Percentiles rank a stretch among this genome's conserved stretches.
These are phyloP conservation scores for Xylaria hypoxylon DNA, from an alignment of 2,329 filamentous ascomycete genomes.

Conservation along the genomic window DNA sequence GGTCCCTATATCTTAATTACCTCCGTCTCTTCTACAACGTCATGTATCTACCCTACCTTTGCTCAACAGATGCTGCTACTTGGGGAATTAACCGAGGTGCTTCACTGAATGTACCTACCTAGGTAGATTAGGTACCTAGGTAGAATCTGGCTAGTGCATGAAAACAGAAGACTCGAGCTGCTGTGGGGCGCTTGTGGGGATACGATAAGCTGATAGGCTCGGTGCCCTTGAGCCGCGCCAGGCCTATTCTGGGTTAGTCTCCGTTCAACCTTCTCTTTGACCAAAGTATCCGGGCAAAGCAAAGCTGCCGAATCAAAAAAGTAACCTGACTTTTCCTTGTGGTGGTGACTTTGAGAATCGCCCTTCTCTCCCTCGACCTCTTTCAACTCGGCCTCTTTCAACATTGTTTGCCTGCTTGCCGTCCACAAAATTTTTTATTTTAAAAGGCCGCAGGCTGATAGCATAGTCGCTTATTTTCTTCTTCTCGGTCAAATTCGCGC, in stretches of 20 bases:
- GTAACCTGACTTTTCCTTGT: constrained; percentile 34
- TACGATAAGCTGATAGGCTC: constrained; percentile 20
- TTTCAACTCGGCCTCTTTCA: constrained; percentile 15
- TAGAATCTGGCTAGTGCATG: background rate
- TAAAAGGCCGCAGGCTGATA: background rate
- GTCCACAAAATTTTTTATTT: too few species aligned
- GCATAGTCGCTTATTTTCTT: constrained; percentile 2
- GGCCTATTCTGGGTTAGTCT: constrained; percentile 16
- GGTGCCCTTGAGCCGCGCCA: constrained; percentile 20
- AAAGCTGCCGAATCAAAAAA: background rate
- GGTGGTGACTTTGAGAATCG: constrained; percentile 24
- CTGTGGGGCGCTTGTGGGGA: constrained; percentile 25
- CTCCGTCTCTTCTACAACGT: too few species aligned
- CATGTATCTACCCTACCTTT: too few species aligned
- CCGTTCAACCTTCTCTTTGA: constrained; percentile 19
- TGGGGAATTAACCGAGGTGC: too few species aligned
- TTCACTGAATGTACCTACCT: too few species aligned
- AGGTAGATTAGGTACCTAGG: too few species aligned
- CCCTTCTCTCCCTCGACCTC: constrained; percentile 20
- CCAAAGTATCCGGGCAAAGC: constrained; percentile 15
- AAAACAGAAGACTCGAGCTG: constrained; percentile 3
- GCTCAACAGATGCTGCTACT: too few species aligned
- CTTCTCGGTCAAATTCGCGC: background rate
- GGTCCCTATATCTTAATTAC: too few species aligned
- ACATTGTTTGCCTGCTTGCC: background rate